Conservation (phyloP, 768 basidiomycete genomes). For the Hericium erinaceus region DNA sequence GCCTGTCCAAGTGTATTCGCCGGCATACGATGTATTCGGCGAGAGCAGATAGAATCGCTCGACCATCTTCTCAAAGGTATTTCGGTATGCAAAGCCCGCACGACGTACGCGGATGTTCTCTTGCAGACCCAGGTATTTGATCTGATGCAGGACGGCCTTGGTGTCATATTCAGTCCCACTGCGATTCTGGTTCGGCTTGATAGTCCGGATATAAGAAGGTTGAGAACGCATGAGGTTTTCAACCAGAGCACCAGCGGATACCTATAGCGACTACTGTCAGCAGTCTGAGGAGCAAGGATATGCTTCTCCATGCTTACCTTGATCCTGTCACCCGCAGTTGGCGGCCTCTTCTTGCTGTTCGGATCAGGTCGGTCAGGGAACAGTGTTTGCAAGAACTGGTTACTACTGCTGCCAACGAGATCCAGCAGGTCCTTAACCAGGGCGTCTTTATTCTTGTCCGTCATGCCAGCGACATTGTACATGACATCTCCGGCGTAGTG, state of each 20-base stretch:
- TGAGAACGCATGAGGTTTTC: conserved; percentile 97
- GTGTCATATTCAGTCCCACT: conserved; percentile 86
- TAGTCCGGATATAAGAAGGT: conserved; percentile 97
- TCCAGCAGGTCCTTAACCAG: conserved; percentile 93
- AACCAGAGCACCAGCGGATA: conserved; percentile 91
- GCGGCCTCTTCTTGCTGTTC: conserved; percentile 94
- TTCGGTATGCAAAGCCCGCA: conserved; percentile 96
- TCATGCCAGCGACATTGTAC: conserved; percentile 97
- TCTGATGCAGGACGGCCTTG: conserved; percentile 95
- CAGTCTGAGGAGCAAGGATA: background rate
- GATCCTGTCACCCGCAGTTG: conserved; percentile 96
- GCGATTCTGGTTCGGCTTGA: conserved; percentile 97
- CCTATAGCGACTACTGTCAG: conserved; percentile 26
- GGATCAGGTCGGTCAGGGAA: conserved; percentile 96
- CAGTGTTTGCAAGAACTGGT: conserved; percentile 77
- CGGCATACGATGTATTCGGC: conserved; percentile 92
- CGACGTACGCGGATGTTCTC: conserved; percentile 97
- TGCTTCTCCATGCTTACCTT: conserved; percentile 43
- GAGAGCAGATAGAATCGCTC: conserved; percentile 96
- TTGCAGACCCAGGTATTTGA: conserved; percentile 97
- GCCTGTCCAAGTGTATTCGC: conserved; percentile 95
- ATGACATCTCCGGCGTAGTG: conserved; percentile 99
- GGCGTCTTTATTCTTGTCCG: conserved; percentile 99
- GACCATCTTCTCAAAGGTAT: conserved; percentile 98
- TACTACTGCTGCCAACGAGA: conserved; percentile 69